Base-by-base conservation (phyloP, 139 green algal species). In the Edaphochlamys debaryana region DNA sequence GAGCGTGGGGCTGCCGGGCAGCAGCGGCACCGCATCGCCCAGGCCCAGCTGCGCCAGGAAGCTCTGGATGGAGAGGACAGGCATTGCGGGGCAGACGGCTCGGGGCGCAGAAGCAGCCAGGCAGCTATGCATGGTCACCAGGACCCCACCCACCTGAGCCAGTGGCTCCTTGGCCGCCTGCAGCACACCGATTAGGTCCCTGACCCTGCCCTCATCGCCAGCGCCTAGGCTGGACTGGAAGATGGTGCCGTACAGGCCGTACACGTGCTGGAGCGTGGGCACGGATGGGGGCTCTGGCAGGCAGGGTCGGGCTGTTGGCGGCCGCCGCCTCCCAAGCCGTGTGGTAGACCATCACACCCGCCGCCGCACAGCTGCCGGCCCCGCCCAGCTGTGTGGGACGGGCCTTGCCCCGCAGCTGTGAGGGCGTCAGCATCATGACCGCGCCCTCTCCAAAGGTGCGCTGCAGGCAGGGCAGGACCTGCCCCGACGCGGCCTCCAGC, bases 31-130 rank as follows among this genome's bases (percentile, higher is more conserved):
- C 36, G 52, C 52, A 9, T 19, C 7, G 32, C 72, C 52, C 72
- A 79, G 54, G n/a, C 63, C 63, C 63, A 69, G n/a, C 63, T 69
- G 63, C 63, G n/a, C 32, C n/a, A 69, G 63, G 32, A 42, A 40
- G 32, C 32, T 42, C 63, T 63, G 45, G 45, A 9, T 9, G 45
- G 45, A 54, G 45, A 13, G 11, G 45, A 54, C 45, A 54, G 45
- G 45, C 11, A 54, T 54, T 9, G 45, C 45, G 45, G 45, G 11
- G 11, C 13, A 54, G n/a, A n/a, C n/a, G n/a, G n/a, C n/a, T n/a
- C n/a, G n/a, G n/a, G n/a, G n/a, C n/a, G n/a, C n/a, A n/a, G n/a
- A n/a, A n/a, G n/a, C n/a, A n/a, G n/a, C n/a, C n/a, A n/a, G n/a
- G n/a, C n/a, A n/a, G n/a, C n/a, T n/a, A 54, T 13, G 13, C 45